Evolutionary conservation across 2,329 filamentous ascomycete species (phyloP), one percentile per base, ranked within the genome.

Genomic region (Verticillium klebahnii): DNA sequence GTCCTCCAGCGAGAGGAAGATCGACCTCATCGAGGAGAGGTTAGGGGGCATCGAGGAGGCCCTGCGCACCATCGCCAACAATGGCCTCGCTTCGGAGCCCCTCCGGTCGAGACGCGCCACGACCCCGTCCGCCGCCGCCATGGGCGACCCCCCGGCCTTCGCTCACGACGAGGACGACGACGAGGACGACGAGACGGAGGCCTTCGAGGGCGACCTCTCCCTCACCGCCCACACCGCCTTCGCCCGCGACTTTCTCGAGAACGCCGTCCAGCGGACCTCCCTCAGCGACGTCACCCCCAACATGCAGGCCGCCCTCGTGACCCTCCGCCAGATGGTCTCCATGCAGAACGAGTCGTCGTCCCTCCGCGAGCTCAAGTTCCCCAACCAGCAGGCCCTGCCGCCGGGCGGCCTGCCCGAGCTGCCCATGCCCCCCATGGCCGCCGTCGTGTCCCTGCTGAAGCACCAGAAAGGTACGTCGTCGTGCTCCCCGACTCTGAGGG

Each of bases 211-310:
- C n/a, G 77, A 80, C 66, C 78, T 80, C 1, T 80, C 79, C 23
- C 73, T 84, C 55, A 73, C 79, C 4, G 78, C 79, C 5, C 81
- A 84, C 61, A 80, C 83, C 3, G 77, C 76, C n/a, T 84, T 84
- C 66, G 83, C 81, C 25, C 81, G 76, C 68, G 80, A 83, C 65
- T 82, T 85, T 50, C 77, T 85, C 25, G 82, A 85, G 66, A 75
- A 80, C 62, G 79, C 80, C n/a, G 82, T 83, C 31, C 73, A 77
- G 65, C 76, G 78, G 29, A 80, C 80, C 1, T 76, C 82, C 0
- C 71, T 83, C 3, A 74, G 75, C 37, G 74, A 78, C 56, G 70
- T 77, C 32, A 78, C 78, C 63, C 78, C 83, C 2, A 80, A 81
- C 68, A 85, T 86, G 74, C 76, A 80, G 57, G 78, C 80, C 2